These are phyloP conservation scores for Pseudevernia furfuracea DNA, from an alignment of 495 filamentous ascomycete species.

Conservation along the genomic window DNA sequence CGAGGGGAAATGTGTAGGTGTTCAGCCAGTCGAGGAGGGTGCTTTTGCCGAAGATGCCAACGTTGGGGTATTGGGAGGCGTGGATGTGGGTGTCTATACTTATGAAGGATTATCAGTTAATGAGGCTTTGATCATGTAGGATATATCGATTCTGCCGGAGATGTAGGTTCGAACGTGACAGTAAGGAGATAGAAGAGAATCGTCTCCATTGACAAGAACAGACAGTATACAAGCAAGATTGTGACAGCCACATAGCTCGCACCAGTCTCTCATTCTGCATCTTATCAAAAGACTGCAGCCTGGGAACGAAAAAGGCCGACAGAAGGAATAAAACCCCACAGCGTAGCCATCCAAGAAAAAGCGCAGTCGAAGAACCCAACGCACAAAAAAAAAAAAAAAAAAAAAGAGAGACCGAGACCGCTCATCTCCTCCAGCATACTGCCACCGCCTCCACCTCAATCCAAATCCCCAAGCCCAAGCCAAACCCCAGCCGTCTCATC, in stretches of 20 bases:
- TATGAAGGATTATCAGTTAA: constrained; percentile 15
- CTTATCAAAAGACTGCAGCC: not conserved
- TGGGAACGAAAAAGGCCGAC: not conserved
- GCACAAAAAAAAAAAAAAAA: not conserved
- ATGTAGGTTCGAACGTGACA: not conserved
- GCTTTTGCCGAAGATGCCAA: constrained; percentile 80
- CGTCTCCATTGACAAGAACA: not conserved
- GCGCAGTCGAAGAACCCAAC: not conserved
- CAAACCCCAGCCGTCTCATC: no score
- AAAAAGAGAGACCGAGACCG: no score
- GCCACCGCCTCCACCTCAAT: no score
- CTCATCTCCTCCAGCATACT: not conserved
- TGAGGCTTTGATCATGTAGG: not conserved
- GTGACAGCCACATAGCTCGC: not conserved
- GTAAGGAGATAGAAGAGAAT: not conserved
- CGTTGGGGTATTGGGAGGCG: constrained; percentile 87
- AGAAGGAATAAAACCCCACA: not conserved
- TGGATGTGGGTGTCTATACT: constrained; percentile 82
- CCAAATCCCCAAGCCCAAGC: no score
- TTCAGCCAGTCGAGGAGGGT: constrained; percentile 88
- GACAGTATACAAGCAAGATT: not conserved
- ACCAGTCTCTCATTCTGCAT: not conserved
- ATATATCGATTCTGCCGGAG: not conserved
- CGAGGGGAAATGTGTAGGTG: constrained; percentile 92
- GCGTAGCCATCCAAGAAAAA: no score